These are phyloP conservation scores for Phytopythium aichiense DNA, from an alignment of 352 stramenopile genomes.

Conservation along the genomic window DNA sequence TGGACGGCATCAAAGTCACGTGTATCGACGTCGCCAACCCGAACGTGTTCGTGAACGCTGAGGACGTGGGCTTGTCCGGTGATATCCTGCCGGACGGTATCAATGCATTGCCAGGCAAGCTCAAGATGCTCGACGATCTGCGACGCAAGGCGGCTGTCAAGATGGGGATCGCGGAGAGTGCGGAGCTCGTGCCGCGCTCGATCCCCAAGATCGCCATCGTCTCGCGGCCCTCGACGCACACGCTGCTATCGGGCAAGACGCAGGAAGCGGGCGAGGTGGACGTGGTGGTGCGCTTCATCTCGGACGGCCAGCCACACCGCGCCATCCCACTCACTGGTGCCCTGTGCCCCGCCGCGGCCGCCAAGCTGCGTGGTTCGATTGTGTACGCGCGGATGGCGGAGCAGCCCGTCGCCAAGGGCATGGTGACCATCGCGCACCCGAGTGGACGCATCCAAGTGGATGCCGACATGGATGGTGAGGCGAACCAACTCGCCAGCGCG, in stretches of 20 bases:
- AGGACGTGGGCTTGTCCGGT: constrained; percentile 1
- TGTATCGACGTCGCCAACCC: constrained; percentile 5
- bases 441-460: constrained; percentile 7
- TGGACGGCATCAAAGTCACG: background rate
- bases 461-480: constrained; percentile 1
- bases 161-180: background rate
- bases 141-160: constrained; percentile 2
- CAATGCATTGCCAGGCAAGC: constrained; percentile 1
- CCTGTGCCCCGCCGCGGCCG: constrained; percentile 1
- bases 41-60: constrained; percentile 2
- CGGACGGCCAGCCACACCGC: constrained; percentile 5
- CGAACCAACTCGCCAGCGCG: background rate
- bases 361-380: constrained; percentile 1
- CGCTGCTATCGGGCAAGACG: constrained; percentile 5
- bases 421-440: constrained; percentile 5
- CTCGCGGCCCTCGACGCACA: constrained; percentile 4
- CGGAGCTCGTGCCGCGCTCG: background rate
- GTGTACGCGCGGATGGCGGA: background rate
- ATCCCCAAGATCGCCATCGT: constrained; percentile 9
- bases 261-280: constrained; percentile 1
- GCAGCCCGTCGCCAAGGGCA: background rate
- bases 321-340: constrained; percentile 4
- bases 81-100: background rate
- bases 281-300: constrained; percentile 7
- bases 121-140: background rate